These are phyloP conservation scores for Penicillium pancosmium DNA, from an alignment of 495 filamentous ascomycete genomes.

Conservation along the genomic window DNA sequence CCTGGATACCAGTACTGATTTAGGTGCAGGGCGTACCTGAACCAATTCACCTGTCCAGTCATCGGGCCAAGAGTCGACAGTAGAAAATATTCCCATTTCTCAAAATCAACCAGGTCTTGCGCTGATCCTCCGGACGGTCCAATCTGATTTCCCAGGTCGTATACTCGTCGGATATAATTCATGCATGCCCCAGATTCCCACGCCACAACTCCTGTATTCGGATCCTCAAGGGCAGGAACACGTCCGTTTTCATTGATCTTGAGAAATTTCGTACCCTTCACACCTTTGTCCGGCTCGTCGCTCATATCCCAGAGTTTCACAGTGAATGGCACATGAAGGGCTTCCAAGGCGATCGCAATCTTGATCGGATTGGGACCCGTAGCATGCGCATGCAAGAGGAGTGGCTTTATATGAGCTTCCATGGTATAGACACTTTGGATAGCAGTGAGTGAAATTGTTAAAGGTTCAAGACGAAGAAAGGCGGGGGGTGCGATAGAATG, in stretches of 20 bases:
- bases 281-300: slow-evolving; percentile 42
- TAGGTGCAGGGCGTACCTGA: slow-evolving; percentile 18
- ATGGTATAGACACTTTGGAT: slow-evolving; percentile 9
- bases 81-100: slow-evolving; percentile 52
- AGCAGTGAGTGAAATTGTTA: not conserved
- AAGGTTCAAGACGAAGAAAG: not conserved
- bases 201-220: slow-evolving; percentile 44
- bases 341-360: slow-evolving; percentile 77
- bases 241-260: slow-evolving; percentile 88
- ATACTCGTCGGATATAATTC: slow-evolving; percentile 40
- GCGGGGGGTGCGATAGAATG: not conserved
- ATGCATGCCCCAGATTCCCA: slow-evolving; percentile 46
- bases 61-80: slow-evolving; percentile 45
- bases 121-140: slow-evolving; percentile 32
- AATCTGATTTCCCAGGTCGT: slow-evolving; percentile 30
- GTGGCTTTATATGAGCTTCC: slow-evolving; percentile 28
- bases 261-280: slow-evolving; percentile 74
- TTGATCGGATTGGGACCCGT: slow-evolving; percentile 58
- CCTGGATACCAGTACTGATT: not conserved
- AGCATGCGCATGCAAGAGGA: slow-evolving; percentile 42
- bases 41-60: slow-evolving; percentile 49
- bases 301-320: slow-evolving; percentile 63
- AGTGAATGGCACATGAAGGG: slow-evolving; percentile 68
- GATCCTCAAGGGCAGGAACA: slow-evolving; percentile 68
- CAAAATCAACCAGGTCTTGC: slow-evolving; percentile 47